Conservation (phyloP, 2,329 filamentous ascomycete species). For the Colletotrichum sidae region DNA sequence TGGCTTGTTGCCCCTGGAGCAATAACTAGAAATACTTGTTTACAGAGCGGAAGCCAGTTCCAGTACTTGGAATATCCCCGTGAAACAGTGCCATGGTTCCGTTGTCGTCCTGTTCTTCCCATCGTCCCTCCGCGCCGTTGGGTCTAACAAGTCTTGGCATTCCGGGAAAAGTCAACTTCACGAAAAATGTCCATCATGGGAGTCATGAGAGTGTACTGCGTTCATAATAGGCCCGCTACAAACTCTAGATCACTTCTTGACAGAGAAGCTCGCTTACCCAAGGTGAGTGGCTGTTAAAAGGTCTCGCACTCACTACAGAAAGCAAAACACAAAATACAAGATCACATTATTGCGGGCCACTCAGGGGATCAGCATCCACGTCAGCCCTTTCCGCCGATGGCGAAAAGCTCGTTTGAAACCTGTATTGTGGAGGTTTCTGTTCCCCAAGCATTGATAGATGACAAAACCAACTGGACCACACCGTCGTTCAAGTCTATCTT, state of each 20-base stretch:
- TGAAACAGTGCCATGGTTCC: not conserved
- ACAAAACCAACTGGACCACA: too few relatives aligned
- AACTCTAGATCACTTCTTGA: not conserved
- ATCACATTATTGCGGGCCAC: not conserved
- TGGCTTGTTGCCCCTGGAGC: not conserved
- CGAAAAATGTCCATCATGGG: not conserved
- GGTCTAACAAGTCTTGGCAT: slow-evolving; percentile 15
- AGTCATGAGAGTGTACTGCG: too few relatives aligned
- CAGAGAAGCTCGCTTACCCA: not conserved
- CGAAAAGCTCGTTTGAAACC: not conserved
- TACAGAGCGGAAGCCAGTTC: not conserved
- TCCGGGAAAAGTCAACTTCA: not conserved
- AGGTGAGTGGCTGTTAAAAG: not conserved
- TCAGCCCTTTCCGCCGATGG: too few relatives aligned
- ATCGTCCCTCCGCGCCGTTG: slow-evolving; percentile 4
- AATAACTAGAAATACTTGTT: slow-evolving; percentile 1
- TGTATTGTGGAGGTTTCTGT: not conserved
- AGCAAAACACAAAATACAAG: not conserved
- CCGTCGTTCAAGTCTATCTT: too few relatives aligned
- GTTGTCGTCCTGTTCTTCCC: slow-evolving; percentile 9
- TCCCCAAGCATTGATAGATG: too few relatives aligned
- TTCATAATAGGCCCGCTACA: too few relatives aligned
- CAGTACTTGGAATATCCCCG: slow-evolving; percentile 6
- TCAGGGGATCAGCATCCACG: not conserved
- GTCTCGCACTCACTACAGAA: not conserved